phyloP scores from a whole-genome alignment of 208 protist species.

The Leishmania martiniquensis region DNA sequence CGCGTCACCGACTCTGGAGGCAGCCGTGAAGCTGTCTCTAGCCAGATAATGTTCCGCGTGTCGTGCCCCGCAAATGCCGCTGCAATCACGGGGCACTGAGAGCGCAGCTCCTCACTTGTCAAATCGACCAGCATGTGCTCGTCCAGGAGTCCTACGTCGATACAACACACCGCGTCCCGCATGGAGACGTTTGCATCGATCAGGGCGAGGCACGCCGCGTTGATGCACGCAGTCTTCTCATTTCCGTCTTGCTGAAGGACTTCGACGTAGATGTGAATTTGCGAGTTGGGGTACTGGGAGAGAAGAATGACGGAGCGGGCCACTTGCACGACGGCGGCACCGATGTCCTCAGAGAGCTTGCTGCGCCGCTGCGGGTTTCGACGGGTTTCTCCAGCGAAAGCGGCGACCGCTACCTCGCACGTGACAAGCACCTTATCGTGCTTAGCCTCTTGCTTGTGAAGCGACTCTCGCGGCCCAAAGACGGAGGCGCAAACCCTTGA shows the following conservation, averaged over 20 bases:
- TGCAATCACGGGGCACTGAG: conserved; percentile 67
- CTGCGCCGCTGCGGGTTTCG: conserved; percentile 66
- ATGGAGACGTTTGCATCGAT: conserved; percentile 84
- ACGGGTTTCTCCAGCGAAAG: conserved; percentile 72
- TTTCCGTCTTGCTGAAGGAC: conserved; percentile 82
- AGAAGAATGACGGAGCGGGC: conserved; percentile 76
- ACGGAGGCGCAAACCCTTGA: conserved; percentile 77
- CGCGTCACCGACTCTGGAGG: conserved; percentile 49
- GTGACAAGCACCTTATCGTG: conserved; percentile 74
- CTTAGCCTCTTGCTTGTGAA: conserved; percentile 57
- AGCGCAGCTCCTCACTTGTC: conserved; percentile 77
- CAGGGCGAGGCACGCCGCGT: conserved; percentile 88
- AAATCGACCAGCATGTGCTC: conserved; percentile 73
- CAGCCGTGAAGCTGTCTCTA: conserved; percentile 72
- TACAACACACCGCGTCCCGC: conserved; percentile 72
- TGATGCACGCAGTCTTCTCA: conserved; percentile 86
- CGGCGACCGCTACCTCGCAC: conserved; percentile 81
- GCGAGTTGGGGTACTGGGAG: conserved; percentile 86
- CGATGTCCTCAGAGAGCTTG: conserved; percentile 76
- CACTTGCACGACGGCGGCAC: conserved; percentile 69
- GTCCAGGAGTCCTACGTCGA: conserved; percentile 74
- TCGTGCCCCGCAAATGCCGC: conserved; percentile 73
- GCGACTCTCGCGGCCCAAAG: conserved; percentile 69
- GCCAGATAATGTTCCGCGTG: conserved; percentile 74
- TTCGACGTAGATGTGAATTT: conserved; percentile 87